These are phyloP conservation scores for Phytophthora vignae DNA, from an alignment of 352 stramenopile species.

Conservation along the genomic window DNA sequence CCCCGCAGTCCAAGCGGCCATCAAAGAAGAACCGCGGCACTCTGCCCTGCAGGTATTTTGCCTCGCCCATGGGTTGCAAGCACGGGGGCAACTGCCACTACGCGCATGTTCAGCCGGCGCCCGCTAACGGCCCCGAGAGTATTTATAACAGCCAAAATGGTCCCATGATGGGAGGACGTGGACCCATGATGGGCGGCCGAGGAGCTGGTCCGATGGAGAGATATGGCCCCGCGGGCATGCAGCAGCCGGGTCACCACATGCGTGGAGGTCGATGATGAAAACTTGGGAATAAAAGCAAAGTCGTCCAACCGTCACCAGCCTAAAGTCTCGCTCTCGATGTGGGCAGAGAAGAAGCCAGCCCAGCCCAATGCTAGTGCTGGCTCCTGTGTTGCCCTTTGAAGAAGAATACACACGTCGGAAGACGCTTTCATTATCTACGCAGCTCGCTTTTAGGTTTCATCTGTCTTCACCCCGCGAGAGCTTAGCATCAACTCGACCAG, in stretches of 20 bases:
- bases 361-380: constrained; percentile 13
- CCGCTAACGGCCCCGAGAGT: constrained; percentile 56
- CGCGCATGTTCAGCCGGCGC: constrained; percentile 56
- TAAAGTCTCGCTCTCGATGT: constrained; percentile 32
- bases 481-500: too few species aligned
- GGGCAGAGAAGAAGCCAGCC: constrained; percentile 35
- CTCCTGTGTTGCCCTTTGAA: constrained; percentile 6
- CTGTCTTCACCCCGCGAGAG: too few species aligned
- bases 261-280: constrained; percentile 56
- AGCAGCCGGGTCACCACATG: constrained; percentile 54
- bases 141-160: constrained; percentile 64
- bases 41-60: constrained; percentile 80
- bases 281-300: constrained; percentile 23
- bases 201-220: constrained; percentile 41
- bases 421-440: constrained; percentile 14
- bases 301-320: constrained; percentile 36
- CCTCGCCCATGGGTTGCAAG: constrained; percentile 70
- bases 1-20: constrained; percentile 47
- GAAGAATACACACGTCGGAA: constrained; percentile 25
- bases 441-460: neutral
- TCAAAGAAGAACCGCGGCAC: constrained; percentile 55
- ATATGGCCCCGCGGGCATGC: constrained; percentile 57
- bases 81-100: constrained; percentile 77
- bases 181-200: constrained; percentile 31
- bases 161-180: constrained; percentile 39